Conservation (phyloP, 352 stramenopile genomes). For the Globisporangium orthogonon region DNA sequence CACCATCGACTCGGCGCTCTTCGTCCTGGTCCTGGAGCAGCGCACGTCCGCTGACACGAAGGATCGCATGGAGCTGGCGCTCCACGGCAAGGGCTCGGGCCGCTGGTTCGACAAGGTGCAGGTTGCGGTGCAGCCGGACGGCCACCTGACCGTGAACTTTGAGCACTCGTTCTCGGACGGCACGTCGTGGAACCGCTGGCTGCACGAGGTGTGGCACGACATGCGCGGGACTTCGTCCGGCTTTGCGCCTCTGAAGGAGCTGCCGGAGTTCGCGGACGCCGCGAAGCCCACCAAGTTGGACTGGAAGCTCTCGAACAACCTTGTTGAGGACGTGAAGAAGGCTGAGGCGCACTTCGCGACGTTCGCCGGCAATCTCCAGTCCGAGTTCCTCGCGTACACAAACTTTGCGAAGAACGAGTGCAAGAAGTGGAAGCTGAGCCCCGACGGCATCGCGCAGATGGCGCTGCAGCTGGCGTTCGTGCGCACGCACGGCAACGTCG, state of each 20-base stretch:
- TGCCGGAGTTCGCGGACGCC: conserved; percentile 44
- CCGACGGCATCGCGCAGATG: conserved; percentile 90
- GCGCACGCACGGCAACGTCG: conserved; percentile 63
- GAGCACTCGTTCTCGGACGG: conserved; percentile 93
- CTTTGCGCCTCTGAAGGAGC: conserved; percentile 54
- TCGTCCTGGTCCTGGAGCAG: conserved; percentile 86
- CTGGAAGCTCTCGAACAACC: conserved; percentile 76
- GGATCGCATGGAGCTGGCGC: conserved; percentile 72
- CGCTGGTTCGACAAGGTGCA: conserved; percentile 94
- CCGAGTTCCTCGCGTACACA: conserved; percentile 79
- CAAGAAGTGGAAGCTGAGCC: conserved; percentile 89
- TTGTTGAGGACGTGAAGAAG: conserved; percentile 69
- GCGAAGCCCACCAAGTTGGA: conserved; percentile 43
- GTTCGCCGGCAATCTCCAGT: conserved; percentile 61
- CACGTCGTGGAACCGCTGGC: conserved; percentile 90
- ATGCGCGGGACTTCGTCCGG: conserved; percentile 77
- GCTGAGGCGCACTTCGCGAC: conserved; percentile 60
- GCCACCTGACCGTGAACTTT: conserved; percentile 90
- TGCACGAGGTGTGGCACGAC: conserved; percentile 90
- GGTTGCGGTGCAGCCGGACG: conserved; percentile 80
- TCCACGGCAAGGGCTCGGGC: conserved; percentile 77
- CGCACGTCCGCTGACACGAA: conserved; percentile 52
- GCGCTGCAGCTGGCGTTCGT: conserved; percentile 89
- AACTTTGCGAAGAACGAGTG: conserved; percentile 89
- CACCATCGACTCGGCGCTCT: conserved; percentile 87